Base-by-base conservation (phyloP, 176 grass and related monocot genomes). In the Eragrostis curvula region DNA sequence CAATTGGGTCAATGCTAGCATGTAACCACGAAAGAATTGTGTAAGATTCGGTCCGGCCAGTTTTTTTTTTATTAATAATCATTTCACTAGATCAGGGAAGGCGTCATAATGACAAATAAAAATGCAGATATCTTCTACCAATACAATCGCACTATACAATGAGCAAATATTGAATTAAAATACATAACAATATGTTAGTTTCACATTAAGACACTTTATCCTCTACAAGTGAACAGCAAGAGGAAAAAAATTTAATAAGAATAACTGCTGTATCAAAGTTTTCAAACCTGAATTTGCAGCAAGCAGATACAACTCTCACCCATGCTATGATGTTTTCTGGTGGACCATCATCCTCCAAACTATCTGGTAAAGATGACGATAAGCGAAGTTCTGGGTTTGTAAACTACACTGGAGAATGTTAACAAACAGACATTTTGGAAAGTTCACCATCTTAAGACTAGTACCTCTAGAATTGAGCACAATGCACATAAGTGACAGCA, bases 271-370 rank as follows among this genome's bases (percentile, higher is more conserved):
- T 46, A 42, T 10, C 14, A 67, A 68, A 64, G 10, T 21, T 16
- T 30, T 18, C 24, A 50, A 93, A 95, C 93, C 96, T 98, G 46
- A 98, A 83, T 84, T 90, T 94, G 86, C 88, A 92, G 85, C 92
- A 95, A 68, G 89, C 82, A 27, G 93, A 95, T 68, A 90, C 57
- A 90, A 93, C 13, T 87, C 80, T 89, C 79, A 98, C 88, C 90
- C 90, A 95, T 79, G 82, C 88, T 86, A 71, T 81, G 74, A 98
- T 93, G 63, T 98, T 96, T 81, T 73, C 70, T 70, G 93, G 96
- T 64, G 88, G 96, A 59, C 90, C 85, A 65, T 70, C 79, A 88
- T 55, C 62, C 60, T 55, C 62, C 60, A 12, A 20, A 53, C 46
- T 79, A 86, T 79, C 92, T 88, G 82, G 60, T 73, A 73, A 77